Evolutionary conservation across 257 asterid species (phyloP).

Genomic region (Gardenia jasminoides): DNA sequence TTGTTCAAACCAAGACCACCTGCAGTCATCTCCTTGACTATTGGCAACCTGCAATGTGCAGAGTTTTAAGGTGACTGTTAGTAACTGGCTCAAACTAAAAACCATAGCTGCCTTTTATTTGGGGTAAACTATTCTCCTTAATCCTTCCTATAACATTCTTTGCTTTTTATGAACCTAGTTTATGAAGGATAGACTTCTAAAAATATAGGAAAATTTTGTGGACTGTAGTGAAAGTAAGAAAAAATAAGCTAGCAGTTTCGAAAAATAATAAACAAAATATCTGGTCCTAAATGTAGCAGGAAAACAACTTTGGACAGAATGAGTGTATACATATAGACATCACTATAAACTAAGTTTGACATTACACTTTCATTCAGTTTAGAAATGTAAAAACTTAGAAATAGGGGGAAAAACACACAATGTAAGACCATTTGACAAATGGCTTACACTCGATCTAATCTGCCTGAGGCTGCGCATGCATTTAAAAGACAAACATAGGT

Average conservation of each 20-base stretch:
- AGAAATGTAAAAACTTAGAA: not conserved
- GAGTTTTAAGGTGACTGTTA: not conserved
- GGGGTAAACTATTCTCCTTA: too few relatives aligned
- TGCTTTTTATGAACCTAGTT: not conserved
- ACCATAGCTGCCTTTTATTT: too few relatives aligned
- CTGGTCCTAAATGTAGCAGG: not conserved
- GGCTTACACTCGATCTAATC: constrained; percentile 92
- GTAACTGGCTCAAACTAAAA: not conserved
- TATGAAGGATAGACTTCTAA: not conserved
- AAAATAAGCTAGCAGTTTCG: not conserved
- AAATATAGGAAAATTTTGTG: not conserved
- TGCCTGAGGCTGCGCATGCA: constrained; percentile 86
- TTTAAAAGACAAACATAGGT: constrained; percentile 87
- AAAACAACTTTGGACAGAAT: not conserved
- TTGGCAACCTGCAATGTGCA: constrained; percentile 59
- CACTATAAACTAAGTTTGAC: not conserved
- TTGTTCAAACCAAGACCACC: constrained; percentile 95
- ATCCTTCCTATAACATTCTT: too few relatives aligned
- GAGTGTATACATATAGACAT: not conserved
- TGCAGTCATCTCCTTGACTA: constrained; percentile 95
- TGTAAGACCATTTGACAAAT: not conserved
- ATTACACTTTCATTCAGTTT: not conserved
- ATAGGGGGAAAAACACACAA: not conserved
- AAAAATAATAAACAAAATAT: not conserved
- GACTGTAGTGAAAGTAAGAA: not conserved